phyloP scores from a whole-genome alignment of 2,329 filamentous ascomycete species.

The Cladosporium velox region DNA sequence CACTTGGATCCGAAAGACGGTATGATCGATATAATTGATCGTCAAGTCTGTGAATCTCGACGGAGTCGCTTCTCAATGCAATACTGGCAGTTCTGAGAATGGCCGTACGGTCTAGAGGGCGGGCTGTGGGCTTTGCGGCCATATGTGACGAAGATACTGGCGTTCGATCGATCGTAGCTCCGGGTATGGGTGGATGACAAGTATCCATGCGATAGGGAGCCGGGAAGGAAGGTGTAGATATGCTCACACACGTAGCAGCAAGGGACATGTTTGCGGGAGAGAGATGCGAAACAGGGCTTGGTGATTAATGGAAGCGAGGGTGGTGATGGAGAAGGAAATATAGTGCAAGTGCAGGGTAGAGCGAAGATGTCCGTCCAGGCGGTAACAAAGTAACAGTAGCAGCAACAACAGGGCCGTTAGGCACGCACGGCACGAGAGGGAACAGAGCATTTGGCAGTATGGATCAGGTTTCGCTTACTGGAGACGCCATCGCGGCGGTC shows the following conservation, averaged over 20 bases:
- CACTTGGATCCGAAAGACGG: slow-evolving; percentile 40
- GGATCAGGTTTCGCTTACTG: slow-evolving; percentile 20
- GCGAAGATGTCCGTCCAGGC: neutral
- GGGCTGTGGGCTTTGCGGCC: slow-evolving; percentile 20
- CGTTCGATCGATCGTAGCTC: neutral
- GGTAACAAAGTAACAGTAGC: slow-evolving; percentile 4
- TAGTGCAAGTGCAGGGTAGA: neutral
- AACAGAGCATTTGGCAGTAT: slow-evolving; percentile 1
- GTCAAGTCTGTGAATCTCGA: slow-evolving; percentile 31
- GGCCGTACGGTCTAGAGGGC: slow-evolving; percentile 27
- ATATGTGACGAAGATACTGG: slow-evolving; percentile 13
- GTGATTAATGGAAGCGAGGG: neutral
- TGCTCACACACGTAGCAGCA: slow-evolving; percentile 15
- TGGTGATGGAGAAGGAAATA: neutral
- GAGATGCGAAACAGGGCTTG: slow-evolving; percentile 4
- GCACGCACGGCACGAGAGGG: neutral
- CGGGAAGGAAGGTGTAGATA: slow-evolving; percentile 12
- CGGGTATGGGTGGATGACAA: slow-evolving; percentile 15
- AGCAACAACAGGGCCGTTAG: neutral
- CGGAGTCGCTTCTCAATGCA: slow-evolving; percentile 32
- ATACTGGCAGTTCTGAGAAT: slow-evolving; percentile 30
- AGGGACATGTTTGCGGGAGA: slow-evolving; percentile 14
- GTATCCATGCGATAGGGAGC: slow-evolving; percentile 17
- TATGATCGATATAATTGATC: slow-evolving; percentile 44
- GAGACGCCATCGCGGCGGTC: slow-evolving; percentile 17